Evolutionary conservation across 1,284 basidiomycete genomes (phyloP), one percentile per base, ranked within the genome.

Genomic region (Heterobasidion occidentale): DNA sequence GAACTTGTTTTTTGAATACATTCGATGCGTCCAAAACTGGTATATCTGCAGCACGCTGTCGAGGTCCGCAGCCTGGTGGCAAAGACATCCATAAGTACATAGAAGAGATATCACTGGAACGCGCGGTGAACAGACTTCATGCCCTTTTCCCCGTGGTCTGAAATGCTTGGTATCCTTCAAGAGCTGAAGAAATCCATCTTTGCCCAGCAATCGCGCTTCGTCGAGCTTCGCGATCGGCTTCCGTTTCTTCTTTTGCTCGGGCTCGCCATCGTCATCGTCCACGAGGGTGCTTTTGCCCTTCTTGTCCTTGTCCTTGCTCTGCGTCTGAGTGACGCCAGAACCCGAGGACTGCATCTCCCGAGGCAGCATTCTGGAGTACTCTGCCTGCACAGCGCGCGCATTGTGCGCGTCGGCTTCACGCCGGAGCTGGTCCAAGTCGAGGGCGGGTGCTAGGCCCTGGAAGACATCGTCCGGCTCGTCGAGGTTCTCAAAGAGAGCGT

Each of bases 1-100:
- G 69, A 97, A 95, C 53, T 87, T 84, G 8, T 81, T 87, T 66
- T 89, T 92, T 2, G 94, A 94, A 66, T 88, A 94, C 79, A 98
- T 79, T 62, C 80, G 80, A 70, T 97, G 94, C 2, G 92, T 80
- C 94, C 94, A 98, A 64, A 94, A 88, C 63, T 93, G 92, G 67
- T 97, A 97, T 54, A 89, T 73, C 61, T 86, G 82, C 55, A 97
- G 74, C 15, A 97, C 71, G 36, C 87, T 77, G 60, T 82, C 81
- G 42, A 98, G 78, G 68, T 98, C 94, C 55, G 79, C 71, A 20
- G 75, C 75, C 93, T 95, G 64, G 6, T 49, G 19, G 8, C 2
- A 33, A 49, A 20, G 11, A 46, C 46, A 35, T 58, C 36, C 56
- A 34, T 36, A 52, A 27, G 56, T 27, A 38, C 9, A 50, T 27